A percentile compares a stretch with the other conserved stretches of the same genome.
phyloP scores from a whole-genome alignment of 2,329 filamentous ascomycete species.

The Catunica adiposa region DNA sequence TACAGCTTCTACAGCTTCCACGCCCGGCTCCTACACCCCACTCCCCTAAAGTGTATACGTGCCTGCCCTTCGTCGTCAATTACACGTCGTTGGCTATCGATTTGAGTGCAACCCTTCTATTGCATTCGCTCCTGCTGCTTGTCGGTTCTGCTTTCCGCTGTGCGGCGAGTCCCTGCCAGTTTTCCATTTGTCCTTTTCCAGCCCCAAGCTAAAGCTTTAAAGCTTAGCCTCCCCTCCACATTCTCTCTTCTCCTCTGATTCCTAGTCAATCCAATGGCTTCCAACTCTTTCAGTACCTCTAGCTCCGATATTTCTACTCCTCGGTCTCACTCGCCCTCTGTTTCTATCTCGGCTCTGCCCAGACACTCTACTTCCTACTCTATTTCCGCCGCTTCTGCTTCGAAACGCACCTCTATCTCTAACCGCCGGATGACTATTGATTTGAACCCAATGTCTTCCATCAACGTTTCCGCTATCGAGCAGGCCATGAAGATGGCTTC shows the following conservation, averaged over 20 bases:
- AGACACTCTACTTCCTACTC: constrained; percentile 24
- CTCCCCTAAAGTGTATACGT: neutral
- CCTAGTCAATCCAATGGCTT: constrained; percentile 10
- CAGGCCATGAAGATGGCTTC: constrained; percentile 43
- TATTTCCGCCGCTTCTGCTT: constrained; percentile 1
- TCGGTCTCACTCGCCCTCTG: constrained; percentile 30
- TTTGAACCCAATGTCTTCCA: constrained; percentile 38
- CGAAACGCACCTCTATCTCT: constrained; percentile 33
- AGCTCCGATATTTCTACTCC: constrained; percentile 38
- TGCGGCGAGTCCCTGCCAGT: neutral
- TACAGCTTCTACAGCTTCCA: neutral
- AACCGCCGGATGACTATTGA: constrained; percentile 31
- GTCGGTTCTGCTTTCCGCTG: constrained; percentile 3
- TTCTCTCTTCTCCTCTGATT: neutral
- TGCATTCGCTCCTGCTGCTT: neutral
- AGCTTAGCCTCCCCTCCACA: neutral
- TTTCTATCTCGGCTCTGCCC: constrained; percentile 17
- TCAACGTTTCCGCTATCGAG: constrained; percentile 41
- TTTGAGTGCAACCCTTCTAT: neutral
- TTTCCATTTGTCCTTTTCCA: neutral
- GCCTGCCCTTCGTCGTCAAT: neutral
- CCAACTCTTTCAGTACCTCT: constrained; percentile 27
- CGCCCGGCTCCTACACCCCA: neutral
- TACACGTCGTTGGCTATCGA: neutral
- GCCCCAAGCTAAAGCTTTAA: neutral